phyloP scores from a whole-genome alignment of 345 rosid genomes.

The Syzygium jambos region DNA sequence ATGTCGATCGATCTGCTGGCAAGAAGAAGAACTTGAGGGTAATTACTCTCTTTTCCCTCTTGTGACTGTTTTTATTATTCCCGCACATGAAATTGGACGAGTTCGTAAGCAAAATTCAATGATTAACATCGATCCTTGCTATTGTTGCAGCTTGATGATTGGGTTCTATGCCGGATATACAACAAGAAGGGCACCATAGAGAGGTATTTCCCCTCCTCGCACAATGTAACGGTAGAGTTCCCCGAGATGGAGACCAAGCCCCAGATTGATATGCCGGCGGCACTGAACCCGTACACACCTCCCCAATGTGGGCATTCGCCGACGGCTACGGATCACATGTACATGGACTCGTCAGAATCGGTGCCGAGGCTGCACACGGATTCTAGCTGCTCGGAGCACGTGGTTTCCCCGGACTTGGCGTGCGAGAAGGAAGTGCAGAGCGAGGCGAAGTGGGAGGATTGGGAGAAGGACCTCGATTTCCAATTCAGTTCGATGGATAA shows the following conservation, averaged over 20 bases:
- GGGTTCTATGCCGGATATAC: slow-evolving; percentile 77
- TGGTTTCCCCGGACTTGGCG: slow-evolving; percentile 41
- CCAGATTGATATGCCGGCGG: background rate
- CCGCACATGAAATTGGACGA: background rate
- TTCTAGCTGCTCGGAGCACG: slow-evolving; percentile 65
- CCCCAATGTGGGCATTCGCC: background rate
- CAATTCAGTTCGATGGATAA: slow-evolving; percentile 21
- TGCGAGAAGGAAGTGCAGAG: slow-evolving; percentile 55
- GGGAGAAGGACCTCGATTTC: slow-evolving; percentile 17
- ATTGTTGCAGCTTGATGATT: slow-evolving; percentile 64
- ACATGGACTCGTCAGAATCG: slow-evolving; percentile 51
- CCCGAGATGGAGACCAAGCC: slow-evolving; percentile 34
- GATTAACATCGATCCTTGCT: background rate
- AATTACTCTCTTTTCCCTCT: background rate
- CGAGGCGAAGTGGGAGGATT: slow-evolving; percentile 31
- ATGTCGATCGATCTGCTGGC: slow-evolving; percentile 69
- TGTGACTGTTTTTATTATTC: background rate
- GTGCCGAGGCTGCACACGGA: slow-evolving; percentile 46
- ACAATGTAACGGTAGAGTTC: background rate
- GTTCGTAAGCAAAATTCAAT: background rate
- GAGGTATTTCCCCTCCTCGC: slow-evolving; percentile 22
- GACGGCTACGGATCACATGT: background rate
- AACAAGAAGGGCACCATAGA: slow-evolving; percentile 74
- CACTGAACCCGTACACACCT: background rate
- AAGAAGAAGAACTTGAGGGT: slow-evolving; percentile 58